Evolutionary conservation across 768 basidiomycete genomes (phyloP).

Genomic region (Lactarius psammicola): DNA sequence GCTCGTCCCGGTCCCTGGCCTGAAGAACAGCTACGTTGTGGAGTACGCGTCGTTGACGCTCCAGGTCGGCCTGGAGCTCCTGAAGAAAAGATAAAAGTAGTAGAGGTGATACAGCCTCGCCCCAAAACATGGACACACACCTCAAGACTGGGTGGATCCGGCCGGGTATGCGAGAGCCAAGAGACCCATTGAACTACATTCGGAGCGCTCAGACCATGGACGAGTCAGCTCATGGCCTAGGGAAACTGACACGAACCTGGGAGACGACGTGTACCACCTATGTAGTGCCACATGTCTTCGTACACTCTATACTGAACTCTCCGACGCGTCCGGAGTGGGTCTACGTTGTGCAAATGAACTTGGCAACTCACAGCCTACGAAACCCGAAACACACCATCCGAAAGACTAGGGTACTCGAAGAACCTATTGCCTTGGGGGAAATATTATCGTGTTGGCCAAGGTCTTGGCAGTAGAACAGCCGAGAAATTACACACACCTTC

Average conservation of each 20-base stretch:
- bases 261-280: slow-evolving; percentile 25
- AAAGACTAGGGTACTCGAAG: slow-evolving; percentile 26
- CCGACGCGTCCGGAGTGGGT: slow-evolving; percentile 19
- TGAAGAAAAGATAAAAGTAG: not conserved
- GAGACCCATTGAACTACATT: slow-evolving; percentile 27
- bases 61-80: not conserved
- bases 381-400: slow-evolving; percentile 15
- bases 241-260: slow-evolving; percentile 21
- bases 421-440: slow-evolving; percentile 25
- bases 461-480: not conserved
- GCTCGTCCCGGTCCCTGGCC: slow-evolving; percentile 28
- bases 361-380: not conserved
- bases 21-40: slow-evolving; percentile 23
- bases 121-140: slow-evolving; percentile 9
- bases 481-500: slow-evolving; percentile 16
- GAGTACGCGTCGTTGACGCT: slow-evolving; percentile 6
- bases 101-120: slow-evolving; percentile 13
- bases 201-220: slow-evolving; percentile 2
- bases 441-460: not conserved
- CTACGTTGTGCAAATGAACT: slow-evolving; percentile 1
- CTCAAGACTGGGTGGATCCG: slow-evolving; percentile 21
- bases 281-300: slow-evolving; percentile 26
- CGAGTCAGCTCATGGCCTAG: slow-evolving; percentile 4
- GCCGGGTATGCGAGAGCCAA: slow-evolving; percentile 27
- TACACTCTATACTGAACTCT: slow-evolving; percentile 23